A percentile compares a stretch with the other conserved stretches of the same genome.
These are phyloP conservation scores for Gentiana macrophylla DNA, from an alignment of 257 asterid species.

Conservation along the genomic window DNA sequence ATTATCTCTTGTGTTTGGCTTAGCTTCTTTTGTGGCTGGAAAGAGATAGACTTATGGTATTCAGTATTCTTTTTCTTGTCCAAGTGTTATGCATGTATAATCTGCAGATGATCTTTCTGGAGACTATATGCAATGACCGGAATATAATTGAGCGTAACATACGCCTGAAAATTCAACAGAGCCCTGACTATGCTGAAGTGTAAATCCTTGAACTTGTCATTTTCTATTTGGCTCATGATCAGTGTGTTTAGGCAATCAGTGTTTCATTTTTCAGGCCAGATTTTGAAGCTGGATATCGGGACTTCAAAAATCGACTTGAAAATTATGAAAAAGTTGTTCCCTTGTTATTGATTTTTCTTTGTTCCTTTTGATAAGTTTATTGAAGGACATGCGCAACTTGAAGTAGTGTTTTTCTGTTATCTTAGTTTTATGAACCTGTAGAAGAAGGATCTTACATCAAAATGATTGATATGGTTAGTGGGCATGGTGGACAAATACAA, in stretches of 20 bases:
- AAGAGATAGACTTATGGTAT: no score
- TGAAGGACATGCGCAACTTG: background rate
- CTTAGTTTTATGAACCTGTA: conserved; percentile 89
- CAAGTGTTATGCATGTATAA: conserved; percentile 13
- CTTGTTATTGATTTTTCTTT: conserved; percentile 5
- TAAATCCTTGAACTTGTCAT: conserved; percentile 24
- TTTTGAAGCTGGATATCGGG: conserved; percentile 95
- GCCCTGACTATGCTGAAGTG: conserved; percentile 99
- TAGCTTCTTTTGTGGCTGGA: no score
- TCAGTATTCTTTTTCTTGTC: conserved; percentile 5
- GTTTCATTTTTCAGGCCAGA: conserved; percentile 70
- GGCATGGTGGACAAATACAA: conserved; percentile 96
- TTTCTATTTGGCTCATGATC: conserved; percentile 7
- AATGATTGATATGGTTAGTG: conserved; percentile 98
- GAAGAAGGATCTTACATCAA: conserved; percentile 98
- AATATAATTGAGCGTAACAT: conserved; percentile 88
- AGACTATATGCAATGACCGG: conserved; percentile 85
- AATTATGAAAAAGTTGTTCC: conserved; percentile 80
- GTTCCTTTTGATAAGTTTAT: no score
- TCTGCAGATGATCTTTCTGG: conserved; percentile 81
- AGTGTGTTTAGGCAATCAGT: conserved; percentile 19
- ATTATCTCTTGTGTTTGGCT: no score
- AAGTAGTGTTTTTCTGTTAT: conserved; percentile 10
- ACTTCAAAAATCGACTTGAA: conserved; percentile 82
- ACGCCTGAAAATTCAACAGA: conserved; percentile 99